A percentile compares a stretch with the other conserved stretches of the same genome.
Conservation (phyloP, 1,139 yeast genomes). For the Arxiozyma slooffiae region DNA sequence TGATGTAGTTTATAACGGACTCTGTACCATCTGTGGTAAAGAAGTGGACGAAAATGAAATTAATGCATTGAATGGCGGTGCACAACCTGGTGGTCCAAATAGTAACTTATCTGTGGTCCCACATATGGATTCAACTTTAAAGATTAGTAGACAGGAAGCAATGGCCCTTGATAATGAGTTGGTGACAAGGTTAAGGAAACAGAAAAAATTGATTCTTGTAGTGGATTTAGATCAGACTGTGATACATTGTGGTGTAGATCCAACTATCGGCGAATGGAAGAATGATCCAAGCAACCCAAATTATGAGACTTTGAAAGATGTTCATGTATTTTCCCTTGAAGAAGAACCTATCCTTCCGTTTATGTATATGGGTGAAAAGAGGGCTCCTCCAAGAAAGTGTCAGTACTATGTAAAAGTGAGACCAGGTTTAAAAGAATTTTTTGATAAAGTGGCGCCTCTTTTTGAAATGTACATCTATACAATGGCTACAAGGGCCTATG, state of each 20-base stretch:
- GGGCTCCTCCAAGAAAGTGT: conserved; percentile 44
- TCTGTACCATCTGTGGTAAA: conserved; percentile 89
- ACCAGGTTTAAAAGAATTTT: conserved; percentile 73
- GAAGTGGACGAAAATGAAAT: conserved; percentile 63
- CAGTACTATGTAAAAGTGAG: conserved; percentile 90
- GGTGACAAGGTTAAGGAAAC: conserved; percentile 50
- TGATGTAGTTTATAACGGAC: conserved; percentile 90
- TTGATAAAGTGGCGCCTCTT: conserved; percentile 48
- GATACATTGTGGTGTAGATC: conserved; percentile 95
- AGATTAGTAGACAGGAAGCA: conserved; percentile 80
- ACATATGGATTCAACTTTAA: conserved; percentile 79
- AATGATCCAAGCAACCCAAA: conserved; percentile 77
- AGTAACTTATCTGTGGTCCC: conserved; percentile 80
- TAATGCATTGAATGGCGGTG: conserved; percentile 32
- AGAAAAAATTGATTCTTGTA: conserved; percentile 69
- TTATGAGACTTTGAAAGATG: conserved; percentile 75
- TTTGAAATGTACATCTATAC: conserved; percentile 94
- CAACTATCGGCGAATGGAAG: conserved; percentile 96
- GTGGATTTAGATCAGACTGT: conserved; percentile 97
- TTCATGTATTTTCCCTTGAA: conserved; percentile 61
- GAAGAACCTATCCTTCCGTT: conserved; percentile 62
- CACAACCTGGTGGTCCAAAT: conserved; percentile 34
- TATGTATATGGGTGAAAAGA: conserved; percentile 44
- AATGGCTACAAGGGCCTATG: conserved; percentile 97
- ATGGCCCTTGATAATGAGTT: conserved; percentile 65